A percentile compares a stretch with the other conserved stretches of the same genome.
phyloP scores from a whole-genome alignment of 148 eudicot genomes.

The Fagopyrum esculentum region DNA sequence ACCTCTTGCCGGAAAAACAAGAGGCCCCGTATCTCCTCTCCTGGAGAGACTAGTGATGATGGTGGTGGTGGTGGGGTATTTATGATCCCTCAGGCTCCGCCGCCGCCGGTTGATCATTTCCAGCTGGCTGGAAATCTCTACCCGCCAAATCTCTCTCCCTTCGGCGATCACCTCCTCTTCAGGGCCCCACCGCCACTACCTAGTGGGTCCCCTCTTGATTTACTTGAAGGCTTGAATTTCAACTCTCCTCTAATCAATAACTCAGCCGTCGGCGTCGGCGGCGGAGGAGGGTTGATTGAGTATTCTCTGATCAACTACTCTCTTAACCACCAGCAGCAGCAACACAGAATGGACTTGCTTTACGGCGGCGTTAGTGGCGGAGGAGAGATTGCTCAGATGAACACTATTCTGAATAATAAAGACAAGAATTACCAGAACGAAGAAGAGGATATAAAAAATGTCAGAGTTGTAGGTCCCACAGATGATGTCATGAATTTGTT shows the following conservation, averaged over 20 bases:
- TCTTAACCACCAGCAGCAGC: slow-evolving; percentile 26
- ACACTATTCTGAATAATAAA: slow-evolving; percentile 12
- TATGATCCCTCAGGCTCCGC: too few relatives aligned
- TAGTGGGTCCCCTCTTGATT: slow-evolving; percentile 49
- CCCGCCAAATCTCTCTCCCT: background rate
- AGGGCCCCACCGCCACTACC: slow-evolving; percentile 21
- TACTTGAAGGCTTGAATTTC: background rate
- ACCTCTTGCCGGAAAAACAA: slow-evolving; percentile 50
- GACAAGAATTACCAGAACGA: slow-evolving; percentile 14
- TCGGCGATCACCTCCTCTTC: slow-evolving; percentile 23
- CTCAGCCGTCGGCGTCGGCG: too few relatives aligned
- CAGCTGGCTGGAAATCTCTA: slow-evolving; percentile 14
- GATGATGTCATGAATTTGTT: background rate
- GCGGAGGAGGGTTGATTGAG: too few relatives aligned
- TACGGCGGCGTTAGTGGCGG: slow-evolving; percentile 19
- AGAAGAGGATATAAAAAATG: background rate
- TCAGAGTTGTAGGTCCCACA: background rate
- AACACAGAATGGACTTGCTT: slow-evolving; percentile 49
- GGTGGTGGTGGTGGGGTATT: too few relatives aligned
- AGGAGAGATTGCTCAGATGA: slow-evolving; percentile 1
- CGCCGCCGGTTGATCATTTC: slow-evolving; percentile 7
- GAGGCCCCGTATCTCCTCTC: slow-evolving; percentile 31
- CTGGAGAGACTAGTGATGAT: too few relatives aligned
- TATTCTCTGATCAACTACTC: background rate
- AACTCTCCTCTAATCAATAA: too few relatives aligned